A percentile compares a stretch with the other conserved stretches of the same genome.
Evolutionary conservation across 257 asterid genomes (phyloP).

Genomic region (Gentiana dahurica): DNA sequence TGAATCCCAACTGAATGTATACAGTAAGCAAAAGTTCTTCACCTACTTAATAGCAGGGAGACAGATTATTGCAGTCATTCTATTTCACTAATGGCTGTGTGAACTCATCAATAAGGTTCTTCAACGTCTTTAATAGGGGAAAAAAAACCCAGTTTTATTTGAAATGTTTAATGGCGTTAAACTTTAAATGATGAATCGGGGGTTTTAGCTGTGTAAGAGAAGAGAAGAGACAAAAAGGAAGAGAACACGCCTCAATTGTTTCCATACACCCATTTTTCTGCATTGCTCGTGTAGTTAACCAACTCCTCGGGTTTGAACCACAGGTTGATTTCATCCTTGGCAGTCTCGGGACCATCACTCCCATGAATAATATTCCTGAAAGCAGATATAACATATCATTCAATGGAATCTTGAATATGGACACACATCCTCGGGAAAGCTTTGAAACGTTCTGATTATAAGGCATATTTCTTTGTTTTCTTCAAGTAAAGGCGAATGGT

Average conservation of each 20-base stretch:
- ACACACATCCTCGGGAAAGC: too few relatives aligned
- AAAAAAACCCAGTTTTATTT: too few relatives aligned
- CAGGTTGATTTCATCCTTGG: conserved; percentile 90
- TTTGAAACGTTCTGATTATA: too few relatives aligned
- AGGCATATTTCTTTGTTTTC: too few relatives aligned
- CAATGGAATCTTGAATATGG: too few relatives aligned
- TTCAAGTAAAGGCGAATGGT: too few relatives aligned
- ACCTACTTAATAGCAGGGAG: neutral
- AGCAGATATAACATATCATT: neutral
- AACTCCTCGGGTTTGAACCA: conserved; percentile 96
- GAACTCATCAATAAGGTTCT: too few relatives aligned
- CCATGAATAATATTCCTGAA: conserved; percentile 94
- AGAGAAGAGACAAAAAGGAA: neutral
- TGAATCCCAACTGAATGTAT: too few relatives aligned
- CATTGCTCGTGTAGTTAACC: conserved; percentile 66
- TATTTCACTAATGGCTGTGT: too few relatives aligned
- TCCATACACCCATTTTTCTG: conserved; percentile 95
- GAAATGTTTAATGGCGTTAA: too few relatives aligned
- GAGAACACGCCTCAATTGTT: conserved; percentile 26
- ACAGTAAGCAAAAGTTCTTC: too few relatives aligned
- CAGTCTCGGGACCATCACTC: conserved; percentile 98
- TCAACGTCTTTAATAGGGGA: too few relatives aligned
- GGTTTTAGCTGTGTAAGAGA: neutral
- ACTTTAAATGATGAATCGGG: neutral
- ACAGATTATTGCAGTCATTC: conserved; percentile 32